Conservation (phyloP, 371 early-diverging fungal species). For the Blakeslea trispora region DNA sequence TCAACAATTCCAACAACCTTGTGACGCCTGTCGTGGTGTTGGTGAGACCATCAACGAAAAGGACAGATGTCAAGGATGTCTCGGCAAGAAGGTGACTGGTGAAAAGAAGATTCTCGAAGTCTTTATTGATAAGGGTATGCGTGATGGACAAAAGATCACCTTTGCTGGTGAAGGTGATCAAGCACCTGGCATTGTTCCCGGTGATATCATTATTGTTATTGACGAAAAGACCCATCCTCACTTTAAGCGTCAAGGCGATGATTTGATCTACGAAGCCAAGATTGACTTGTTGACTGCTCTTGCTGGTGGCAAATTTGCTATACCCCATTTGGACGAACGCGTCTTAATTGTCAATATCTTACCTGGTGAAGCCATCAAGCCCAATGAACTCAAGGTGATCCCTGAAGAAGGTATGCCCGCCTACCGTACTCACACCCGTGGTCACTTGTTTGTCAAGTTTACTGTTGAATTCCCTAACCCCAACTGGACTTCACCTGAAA, state of each 20-base stretch:
- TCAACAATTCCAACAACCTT: constrained; percentile 96
- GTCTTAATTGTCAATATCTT: constrained; percentile 82
- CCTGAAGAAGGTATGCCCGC: constrained; percentile 93
- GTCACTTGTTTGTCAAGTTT: constrained; percentile 90
- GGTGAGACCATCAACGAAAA: constrained; percentile 88
- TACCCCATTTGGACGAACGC: constrained; percentile 91
- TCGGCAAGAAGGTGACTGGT: constrained; percentile 76
- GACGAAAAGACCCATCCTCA: constrained; percentile 86
- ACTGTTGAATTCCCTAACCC: constrained; percentile 87
- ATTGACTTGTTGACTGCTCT: constrained; percentile 93
- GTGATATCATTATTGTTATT: constrained; percentile 90
- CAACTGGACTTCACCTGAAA: constrained; percentile 75
- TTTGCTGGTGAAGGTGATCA: constrained; percentile 94
- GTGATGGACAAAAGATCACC: constrained; percentile 91
- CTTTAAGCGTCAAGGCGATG: constrained; percentile 90
- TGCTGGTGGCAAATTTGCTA: constrained; percentile 88
- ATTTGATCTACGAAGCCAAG: constrained; percentile 79
- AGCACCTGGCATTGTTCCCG: constrained; percentile 66
- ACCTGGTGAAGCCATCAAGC: constrained; percentile 94
- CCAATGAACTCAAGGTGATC: constrained; percentile 73
- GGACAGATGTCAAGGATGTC: constrained; percentile 87
- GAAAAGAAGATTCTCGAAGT: constrained; percentile 89
- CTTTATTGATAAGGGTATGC: constrained; percentile 92
- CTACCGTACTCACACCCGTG: constrained; percentile 87
- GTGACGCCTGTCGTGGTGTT: constrained; percentile 86